phyloP scores from a whole-genome alignment of 2,329 filamentous ascomycete genomes.

The Colletotrichum magnum region DNA sequence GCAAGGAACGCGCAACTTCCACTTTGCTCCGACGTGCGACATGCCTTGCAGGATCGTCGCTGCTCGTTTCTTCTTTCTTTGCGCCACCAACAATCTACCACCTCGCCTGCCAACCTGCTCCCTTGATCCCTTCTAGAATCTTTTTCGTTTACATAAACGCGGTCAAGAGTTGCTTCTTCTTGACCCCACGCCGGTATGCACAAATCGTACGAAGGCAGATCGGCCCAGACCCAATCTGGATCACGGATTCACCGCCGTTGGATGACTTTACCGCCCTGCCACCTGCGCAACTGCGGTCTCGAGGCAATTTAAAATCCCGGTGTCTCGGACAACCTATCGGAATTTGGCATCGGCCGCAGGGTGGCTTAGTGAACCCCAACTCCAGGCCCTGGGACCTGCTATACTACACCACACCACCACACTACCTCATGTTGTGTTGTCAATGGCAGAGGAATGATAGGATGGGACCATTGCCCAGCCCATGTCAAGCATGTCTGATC shows the following conservation, averaged over 20 bases:
- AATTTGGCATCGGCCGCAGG: conserved; percentile 19
- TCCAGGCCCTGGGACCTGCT: background rate
- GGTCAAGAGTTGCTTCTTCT: conserved; percentile 8
- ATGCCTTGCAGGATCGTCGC: background rate
- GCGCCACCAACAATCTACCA: background rate
- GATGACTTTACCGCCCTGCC: conserved; percentile 9
- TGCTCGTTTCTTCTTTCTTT: conserved; percentile 6
- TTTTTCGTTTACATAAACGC: background rate
- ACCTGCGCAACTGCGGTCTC: no score
- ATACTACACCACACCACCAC: background rate
- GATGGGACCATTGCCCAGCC: conserved; percentile 1
- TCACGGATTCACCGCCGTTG: conserved; percentile 13
- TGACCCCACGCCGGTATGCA: conserved; percentile 25
- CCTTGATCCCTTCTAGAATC: conserved; percentile 16
- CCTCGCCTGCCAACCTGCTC: background rate
- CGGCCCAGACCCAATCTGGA: conserved; percentile 8
- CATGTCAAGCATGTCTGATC: background rate
- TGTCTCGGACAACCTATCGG: conserved; percentile 24
- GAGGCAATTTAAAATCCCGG: conserved; percentile 4
- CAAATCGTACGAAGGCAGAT: conserved; percentile 25
- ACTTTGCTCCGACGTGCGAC: conserved; percentile 11
- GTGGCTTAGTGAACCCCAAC: conserved; percentile 18
- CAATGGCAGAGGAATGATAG: background rate
- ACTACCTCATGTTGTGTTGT: background rate
- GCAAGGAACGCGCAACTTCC: no score